Percentiles rank a stretch among this genome's conserved stretches.
Evolutionary conservation across 768 basidiomycete species (phyloP).

Genomic region (Austroboletus festivus): DNA sequence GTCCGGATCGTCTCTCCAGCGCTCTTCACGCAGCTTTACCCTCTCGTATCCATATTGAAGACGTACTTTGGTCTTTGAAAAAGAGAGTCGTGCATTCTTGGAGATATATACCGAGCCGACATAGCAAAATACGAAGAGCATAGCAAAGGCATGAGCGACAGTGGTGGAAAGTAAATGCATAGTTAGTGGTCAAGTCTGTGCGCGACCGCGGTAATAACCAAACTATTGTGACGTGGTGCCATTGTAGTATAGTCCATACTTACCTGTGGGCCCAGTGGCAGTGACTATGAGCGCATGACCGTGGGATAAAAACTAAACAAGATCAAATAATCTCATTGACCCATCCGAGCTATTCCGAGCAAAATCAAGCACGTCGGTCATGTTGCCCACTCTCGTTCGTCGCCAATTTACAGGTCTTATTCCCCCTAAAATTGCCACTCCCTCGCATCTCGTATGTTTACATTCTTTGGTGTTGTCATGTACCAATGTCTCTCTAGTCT

Average conservation of each 20-base stretch:
- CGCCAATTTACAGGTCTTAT: conserved; percentile 82
- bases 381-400: conserved; percentile 83
- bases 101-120: conserved; percentile 83
- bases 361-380: conserved; percentile 31
- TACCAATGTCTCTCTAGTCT: conserved; percentile 49
- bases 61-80: conserved; percentile 33
- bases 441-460: conserved; percentile 68
- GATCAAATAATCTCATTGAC: conserved; percentile 7
- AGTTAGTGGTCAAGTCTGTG: conserved; percentile 1
- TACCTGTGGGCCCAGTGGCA: conserved; percentile 7
- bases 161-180: conserved; percentile 26
- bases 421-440: conserved; percentile 94
- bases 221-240: conserved; percentile 16
- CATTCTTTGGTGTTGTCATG: neutral
- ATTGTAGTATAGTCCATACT: neutral
- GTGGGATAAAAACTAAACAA: conserved; percentile 20
- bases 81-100: conserved; percentile 58
- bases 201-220: too few relatives aligned
- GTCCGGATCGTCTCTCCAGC: conserved; percentile 78
- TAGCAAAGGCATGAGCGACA: conserved; percentile 52
- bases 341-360: conserved; percentile 24
- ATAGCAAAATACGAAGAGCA: conserved; percentile 61
- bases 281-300: conserved; percentile 7
- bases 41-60: conserved; percentile 28
- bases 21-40: conserved; percentile 38